These are phyloP conservation scores for Fusarium mexicanum DNA, from an alignment of 2,329 filamentous ascomycete genomes.

Conservation along the genomic window DNA sequence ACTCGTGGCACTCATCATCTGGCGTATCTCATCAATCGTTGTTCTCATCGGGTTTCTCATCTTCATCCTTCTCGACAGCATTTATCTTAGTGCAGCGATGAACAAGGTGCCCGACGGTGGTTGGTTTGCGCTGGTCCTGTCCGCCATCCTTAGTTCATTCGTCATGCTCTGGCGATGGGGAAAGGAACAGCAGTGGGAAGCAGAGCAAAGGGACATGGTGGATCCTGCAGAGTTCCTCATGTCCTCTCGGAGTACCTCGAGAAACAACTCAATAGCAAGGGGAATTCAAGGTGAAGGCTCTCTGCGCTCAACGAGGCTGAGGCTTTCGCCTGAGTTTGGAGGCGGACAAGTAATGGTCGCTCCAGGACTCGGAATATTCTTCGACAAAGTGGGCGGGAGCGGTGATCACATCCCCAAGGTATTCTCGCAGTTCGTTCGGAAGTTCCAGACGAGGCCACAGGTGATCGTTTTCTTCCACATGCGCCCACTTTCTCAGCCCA, in stretches of 20 bases:
- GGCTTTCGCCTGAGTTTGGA: slow-evolving; percentile 52
- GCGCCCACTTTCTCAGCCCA: slow-evolving; percentile 68
- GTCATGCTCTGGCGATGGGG: slow-evolving; percentile 83
- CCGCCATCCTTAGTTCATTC: slow-evolving; percentile 68
- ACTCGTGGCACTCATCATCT: slow-evolving; percentile 76
- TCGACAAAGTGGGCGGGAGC: slow-evolving; percentile 79
- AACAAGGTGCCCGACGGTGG: slow-evolving; percentile 79
- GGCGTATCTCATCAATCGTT: slow-evolving; percentile 69
- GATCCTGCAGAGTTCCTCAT: slow-evolving; percentile 52
- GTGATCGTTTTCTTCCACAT: slow-evolving; percentile 81
- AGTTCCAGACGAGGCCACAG: slow-evolving; percentile 73
- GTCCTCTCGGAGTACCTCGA: slow-evolving; percentile 39
- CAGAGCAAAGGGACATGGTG: slow-evolving; percentile 71
- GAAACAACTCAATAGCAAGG: slow-evolving; percentile 37
- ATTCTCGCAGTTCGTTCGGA: slow-evolving; percentile 77
- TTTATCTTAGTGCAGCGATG: slow-evolving; percentile 75
- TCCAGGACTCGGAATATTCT: slow-evolving; percentile 75
- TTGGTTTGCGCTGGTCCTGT: slow-evolving; percentile 79
- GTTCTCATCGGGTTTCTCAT: slow-evolving; percentile 70
- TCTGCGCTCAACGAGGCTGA: slow-evolving; percentile 34
- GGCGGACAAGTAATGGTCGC: slow-evolving; percentile 57
- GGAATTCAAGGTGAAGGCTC: slow-evolving; percentile 24
- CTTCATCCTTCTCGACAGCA: slow-evolving; percentile 73
- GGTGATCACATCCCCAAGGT: slow-evolving; percentile 53
- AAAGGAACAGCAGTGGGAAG: slow-evolving; percentile 79